phyloP scores from a whole-genome alignment of 352 stramenopile genomes.

The Thraustochytrium striatum region DNA sequence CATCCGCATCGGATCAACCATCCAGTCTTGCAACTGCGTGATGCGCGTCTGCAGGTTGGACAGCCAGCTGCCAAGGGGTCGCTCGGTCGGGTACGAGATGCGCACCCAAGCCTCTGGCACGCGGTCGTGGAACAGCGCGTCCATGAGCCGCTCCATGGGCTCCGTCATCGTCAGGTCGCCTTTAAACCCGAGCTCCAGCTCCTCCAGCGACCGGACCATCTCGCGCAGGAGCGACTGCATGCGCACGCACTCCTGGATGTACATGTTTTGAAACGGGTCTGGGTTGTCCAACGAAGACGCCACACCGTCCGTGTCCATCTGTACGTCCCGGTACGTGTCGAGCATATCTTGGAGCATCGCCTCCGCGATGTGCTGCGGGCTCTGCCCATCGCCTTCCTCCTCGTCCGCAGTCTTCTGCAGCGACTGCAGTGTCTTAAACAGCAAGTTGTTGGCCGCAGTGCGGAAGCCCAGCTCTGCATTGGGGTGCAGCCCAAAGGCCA shows the following conservation, averaged over 20 bases:
- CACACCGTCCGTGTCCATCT: conserved; percentile 94
- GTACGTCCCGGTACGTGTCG: conserved; percentile 90
- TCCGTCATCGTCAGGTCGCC: conserved; percentile 92
- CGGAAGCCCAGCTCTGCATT: conserved; percentile 83
- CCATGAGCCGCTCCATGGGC: conserved; percentile 81
- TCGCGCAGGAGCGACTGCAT: conserved; percentile 90
- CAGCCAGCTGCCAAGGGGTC: conserved; percentile 85
- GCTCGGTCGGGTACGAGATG: conserved; percentile 58
- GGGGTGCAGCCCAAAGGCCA: conserved; percentile 76
- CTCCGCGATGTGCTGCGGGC: conserved; percentile 32
- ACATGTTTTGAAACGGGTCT: conserved; percentile 86
- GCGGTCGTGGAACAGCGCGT: conserved; percentile 83
- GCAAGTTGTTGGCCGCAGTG: conserved; percentile 88
- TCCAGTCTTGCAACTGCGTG: conserved; percentile 81
- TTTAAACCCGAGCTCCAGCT: conserved; percentile 89
- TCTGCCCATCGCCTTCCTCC: conserved; percentile 76
- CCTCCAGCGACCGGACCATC: conserved; percentile 91
- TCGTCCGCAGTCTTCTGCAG: conserved; percentile 69
- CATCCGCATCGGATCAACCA: conserved; percentile 74
- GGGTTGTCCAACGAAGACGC: conserved; percentile 83
- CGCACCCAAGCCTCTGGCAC: conserved; percentile 78
- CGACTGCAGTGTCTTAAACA: conserved; percentile 79
- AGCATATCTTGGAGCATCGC: conserved; percentile 82
- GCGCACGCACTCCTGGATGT: conserved; percentile 94
- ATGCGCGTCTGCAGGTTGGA: conserved; percentile 81